These are phyloP conservation scores for Pochonia chlamydosporia DNA, from an alignment of 2,329 filamentous ascomycete species.

Conservation along the genomic window DNA sequence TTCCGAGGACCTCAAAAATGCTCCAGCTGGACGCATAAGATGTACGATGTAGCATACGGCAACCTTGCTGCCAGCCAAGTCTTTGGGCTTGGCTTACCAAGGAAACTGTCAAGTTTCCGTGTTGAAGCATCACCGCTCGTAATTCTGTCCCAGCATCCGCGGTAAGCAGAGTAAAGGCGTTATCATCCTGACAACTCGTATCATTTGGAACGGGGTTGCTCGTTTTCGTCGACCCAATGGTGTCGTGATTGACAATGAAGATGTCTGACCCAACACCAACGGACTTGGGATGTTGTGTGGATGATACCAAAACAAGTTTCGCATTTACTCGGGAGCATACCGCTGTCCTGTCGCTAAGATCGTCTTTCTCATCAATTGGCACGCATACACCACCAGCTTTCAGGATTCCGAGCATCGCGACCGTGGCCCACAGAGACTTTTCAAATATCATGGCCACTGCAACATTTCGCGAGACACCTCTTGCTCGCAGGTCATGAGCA, in stretches of 20 bases:
- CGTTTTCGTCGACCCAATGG: no score
- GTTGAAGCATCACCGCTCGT: not conserved
- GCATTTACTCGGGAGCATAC: not conserved
- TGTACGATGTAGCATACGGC: not conserved
- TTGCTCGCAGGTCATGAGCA: not conserved
- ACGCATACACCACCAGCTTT: constrained; percentile 4
- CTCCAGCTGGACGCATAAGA: not conserved
- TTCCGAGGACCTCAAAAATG: constrained; percentile 2
- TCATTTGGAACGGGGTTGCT: no score
- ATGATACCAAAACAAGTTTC: not conserved
- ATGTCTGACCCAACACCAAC: not conserved
- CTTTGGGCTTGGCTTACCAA: not conserved
- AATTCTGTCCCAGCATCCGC: not conserved
- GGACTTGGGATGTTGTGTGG: not conserved
- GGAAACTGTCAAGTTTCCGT: not conserved
- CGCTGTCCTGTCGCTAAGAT: not conserved
- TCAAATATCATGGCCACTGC: constrained; percentile 1
- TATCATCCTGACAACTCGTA: no score
- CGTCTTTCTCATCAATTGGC: not conserved
- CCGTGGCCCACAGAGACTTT: not conserved
- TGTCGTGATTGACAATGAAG: not conserved
- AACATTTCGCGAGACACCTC: not conserved
- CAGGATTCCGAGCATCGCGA: constrained; percentile 5
- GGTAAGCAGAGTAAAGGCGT: no score
- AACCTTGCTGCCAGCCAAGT: constrained; percentile 1